phyloP scores from a whole-genome alignment of 129 eudicot species.

The Arctium lappa region DNA sequence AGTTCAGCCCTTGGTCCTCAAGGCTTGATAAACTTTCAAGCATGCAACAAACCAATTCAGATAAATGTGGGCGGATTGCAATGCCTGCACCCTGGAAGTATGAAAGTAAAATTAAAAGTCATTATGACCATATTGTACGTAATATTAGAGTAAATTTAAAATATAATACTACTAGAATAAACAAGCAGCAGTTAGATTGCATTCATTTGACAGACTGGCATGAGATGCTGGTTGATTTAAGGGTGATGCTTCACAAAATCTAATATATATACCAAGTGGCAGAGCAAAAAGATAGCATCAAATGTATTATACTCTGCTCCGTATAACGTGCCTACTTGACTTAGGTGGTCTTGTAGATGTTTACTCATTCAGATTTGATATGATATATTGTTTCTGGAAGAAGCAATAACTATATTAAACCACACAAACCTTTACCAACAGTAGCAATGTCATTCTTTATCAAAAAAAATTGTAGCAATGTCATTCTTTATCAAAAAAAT shows the following conservation, averaged over 20 bases:
- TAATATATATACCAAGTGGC: background rate
- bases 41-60: slow-evolving; percentile 94
- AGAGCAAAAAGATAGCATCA: background rate
- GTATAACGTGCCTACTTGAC: background rate
- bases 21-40: slow-evolving; percentile 97
- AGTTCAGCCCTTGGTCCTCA: slow-evolving; percentile 94
- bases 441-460: background rate
- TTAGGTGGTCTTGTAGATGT: background rate
- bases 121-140: background rate
- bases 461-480: too few relatives aligned
- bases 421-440: background rate
- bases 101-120: background rate
- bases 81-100: slow-evolving; percentile 81
- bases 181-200: background rate
- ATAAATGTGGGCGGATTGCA: slow-evolving; percentile 88
- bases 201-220: background rate
- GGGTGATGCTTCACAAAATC: background rate
- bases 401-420: background rate
- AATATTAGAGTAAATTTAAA: background rate
- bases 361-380: background rate
- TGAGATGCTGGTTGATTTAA: background rate
- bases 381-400: background rate
- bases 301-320: background rate
- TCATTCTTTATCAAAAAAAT: too few relatives aligned
- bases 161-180: background rate